Conservation (phyloP, 1,139 yeast genomes). For the Kodamaea ohmeri region DNA sequence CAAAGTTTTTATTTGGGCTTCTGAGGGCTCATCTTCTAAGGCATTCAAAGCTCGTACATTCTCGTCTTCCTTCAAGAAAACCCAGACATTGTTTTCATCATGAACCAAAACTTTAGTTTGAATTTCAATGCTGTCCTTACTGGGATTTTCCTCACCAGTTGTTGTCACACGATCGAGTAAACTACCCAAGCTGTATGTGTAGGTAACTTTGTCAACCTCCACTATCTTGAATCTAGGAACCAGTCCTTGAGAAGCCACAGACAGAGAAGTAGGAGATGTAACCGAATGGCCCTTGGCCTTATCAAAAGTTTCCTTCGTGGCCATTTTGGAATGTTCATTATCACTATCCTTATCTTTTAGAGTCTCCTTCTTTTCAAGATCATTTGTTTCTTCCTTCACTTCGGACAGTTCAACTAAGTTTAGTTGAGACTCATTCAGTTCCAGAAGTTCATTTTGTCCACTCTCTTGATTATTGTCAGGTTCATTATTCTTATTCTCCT, state of each 20-base stretch:
- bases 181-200: conserved; percentile 1
- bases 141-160: conserved; percentile 5
- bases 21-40: neutral
- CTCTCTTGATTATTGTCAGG: neutral
- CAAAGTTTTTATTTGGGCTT: conserved; percentile 5
- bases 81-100: conserved; percentile 16
- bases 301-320: too few relatives aligned
- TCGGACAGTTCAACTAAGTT: neutral
- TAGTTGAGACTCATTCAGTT: neutral
- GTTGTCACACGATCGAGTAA: neutral
- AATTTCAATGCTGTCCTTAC: conserved; percentile 1
- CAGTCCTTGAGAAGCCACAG: conserved; percentile 6
- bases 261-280: too few relatives aligned
- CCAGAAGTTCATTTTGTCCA: neutral
- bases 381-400: too few relatives aligned
- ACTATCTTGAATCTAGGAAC: conserved; percentile 4
- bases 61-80: conserved; percentile 14
- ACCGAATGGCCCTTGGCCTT: too few relatives aligned
- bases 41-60: conserved; percentile 10
- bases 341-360: too few relatives aligned
- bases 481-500: neutral
- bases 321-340: too few relatives aligned
- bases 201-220: neutral
- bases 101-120: conserved; percentile 14
- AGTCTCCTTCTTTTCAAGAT: too few relatives aligned